Base-by-base conservation (phyloP, 148 eudicot genomes). In the Chenopodium album region DNA sequence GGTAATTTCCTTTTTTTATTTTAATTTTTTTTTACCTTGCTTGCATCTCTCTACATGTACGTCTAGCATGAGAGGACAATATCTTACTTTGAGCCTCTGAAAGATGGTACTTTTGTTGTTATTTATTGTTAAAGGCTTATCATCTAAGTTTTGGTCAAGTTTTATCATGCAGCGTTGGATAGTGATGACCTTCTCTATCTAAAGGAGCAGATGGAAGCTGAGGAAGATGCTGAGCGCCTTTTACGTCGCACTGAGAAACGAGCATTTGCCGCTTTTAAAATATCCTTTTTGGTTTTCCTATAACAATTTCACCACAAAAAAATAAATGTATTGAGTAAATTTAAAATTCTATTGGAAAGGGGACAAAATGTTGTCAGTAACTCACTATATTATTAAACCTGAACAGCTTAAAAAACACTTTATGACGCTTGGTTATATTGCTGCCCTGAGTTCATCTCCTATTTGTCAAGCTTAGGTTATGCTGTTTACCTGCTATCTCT, bases 161-260 rank as follows among this genome's bases (percentile, higher is more conserved):
- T 74, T 82, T 37, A 71, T 83, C 68, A 75, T 92, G 94, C 98
- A 95, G 99, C 98, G 62, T 84, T 95, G 93, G 99, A 95, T 86
- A 95, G 99, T 78, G 99, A 95, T 88, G 99, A 95, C 87, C 89
- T 95, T 84, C 98, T 93, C 71, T 95, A 95, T 90, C 94, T 95
- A 52, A 93, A 95, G 87, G 99, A 95, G 88, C 99, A 95, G 81
- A 95, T 95, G 99, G 99, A 95, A 85, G 99, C 99, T 66, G 99
- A 95, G 92, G 94, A 93, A 85, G 99, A 95, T 85, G 99, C 99
- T 20, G 99, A 95, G 82, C 98, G 99, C 73, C 90, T 95, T 78
- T 83, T 95, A 37, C 93, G 98, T 13, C 97, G 94, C 82, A 93
- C 99, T 68, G 99, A 95, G 88, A 95, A 95, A 82, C 91, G 99